phyloP scores from a whole-genome alignment of 1,284 basidiomycete species.

The Leccinum holopus region DNA sequence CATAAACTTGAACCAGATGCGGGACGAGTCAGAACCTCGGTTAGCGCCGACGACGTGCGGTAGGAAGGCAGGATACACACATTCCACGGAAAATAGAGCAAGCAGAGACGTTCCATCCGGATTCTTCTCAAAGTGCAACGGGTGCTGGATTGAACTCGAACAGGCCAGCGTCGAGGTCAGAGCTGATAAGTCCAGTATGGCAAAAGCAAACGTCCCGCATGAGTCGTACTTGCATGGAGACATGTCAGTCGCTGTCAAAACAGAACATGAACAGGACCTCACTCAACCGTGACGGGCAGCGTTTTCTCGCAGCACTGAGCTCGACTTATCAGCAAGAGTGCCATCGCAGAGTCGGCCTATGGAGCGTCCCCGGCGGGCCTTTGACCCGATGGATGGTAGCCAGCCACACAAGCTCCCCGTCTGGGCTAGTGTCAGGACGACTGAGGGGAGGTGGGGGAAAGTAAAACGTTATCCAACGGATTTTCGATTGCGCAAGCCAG shows the following conservation, averaged over 20 bases:
- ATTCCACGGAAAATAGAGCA: background rate
- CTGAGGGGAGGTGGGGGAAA: background rate
- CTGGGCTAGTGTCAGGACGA: background rate
- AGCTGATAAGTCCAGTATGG: background rate
- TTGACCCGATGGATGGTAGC: background rate
- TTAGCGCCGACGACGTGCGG: background rate
- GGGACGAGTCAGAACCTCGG: background rate
- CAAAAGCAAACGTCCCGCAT: background rate
- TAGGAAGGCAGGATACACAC: background rate
- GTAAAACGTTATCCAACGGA: background rate
- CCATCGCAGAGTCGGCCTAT: background rate
- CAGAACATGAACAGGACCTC: background rate
- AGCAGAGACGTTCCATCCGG: background rate
- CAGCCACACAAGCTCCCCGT: background rate
- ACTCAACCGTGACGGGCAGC: background rate
- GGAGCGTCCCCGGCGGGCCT: background rate
- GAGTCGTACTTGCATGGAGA: background rate
- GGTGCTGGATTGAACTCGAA: background rate
- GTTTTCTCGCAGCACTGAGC: background rate
- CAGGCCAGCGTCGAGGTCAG: background rate
- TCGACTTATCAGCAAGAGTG: background rate
- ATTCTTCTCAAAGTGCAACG: too few species aligned
- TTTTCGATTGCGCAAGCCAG: background rate
- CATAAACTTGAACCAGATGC: background rate
- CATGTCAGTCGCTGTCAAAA: conserved; percentile 1